phyloP scores from a whole-genome alignment of 2,329 filamentous ascomycete species.

The Fusarium nelsonii region DNA sequence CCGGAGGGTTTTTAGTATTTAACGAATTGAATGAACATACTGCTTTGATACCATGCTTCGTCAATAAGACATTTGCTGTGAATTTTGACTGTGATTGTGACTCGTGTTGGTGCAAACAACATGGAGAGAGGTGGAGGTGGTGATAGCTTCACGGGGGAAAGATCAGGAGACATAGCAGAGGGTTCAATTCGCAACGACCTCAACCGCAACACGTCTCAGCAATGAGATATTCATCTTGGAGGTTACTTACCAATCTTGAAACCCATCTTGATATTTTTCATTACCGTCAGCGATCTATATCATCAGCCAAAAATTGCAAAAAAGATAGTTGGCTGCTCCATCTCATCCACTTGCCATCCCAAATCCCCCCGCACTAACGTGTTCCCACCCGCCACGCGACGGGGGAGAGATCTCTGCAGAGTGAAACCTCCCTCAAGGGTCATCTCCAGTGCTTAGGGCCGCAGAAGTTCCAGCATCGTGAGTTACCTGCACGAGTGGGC shows the following conservation, averaged over 20 bases:
- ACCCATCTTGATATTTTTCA: neutral
- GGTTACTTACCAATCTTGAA: neutral
- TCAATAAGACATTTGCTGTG: too few relatives aligned
- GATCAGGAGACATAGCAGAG: neutral
- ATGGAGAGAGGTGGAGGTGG: neutral
- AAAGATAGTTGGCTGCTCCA: constrained; percentile 66
- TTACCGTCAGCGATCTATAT: constrained; percentile 15
- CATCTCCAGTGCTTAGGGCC: constrained; percentile 76
- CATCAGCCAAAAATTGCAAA: constrained; percentile 45
- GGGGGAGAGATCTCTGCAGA: constrained; percentile 79
- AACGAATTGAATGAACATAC: constrained; percentile 40
- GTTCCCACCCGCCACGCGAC: constrained; percentile 77
- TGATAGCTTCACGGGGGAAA: constrained; percentile 18
- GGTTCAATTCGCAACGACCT: constrained; percentile 17
- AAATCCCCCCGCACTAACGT: constrained; percentile 71
- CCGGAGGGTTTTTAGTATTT: constrained; percentile 39
- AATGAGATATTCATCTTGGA: neutral
- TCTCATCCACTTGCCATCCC: constrained; percentile 65
- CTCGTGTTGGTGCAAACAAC: neutral
- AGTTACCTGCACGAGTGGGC: constrained; percentile 76
- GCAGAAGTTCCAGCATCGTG: constrained; percentile 67
- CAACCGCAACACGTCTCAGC: neutral
- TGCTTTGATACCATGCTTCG: neutral
- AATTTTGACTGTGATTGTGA: neutral
- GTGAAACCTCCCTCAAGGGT: constrained; percentile 79